These are phyloP conservation scores for Neofusicoccum kwambonambiense DNA, from an alignment of 2,329 filamentous ascomycete species.

Conservation along the genomic window DNA sequence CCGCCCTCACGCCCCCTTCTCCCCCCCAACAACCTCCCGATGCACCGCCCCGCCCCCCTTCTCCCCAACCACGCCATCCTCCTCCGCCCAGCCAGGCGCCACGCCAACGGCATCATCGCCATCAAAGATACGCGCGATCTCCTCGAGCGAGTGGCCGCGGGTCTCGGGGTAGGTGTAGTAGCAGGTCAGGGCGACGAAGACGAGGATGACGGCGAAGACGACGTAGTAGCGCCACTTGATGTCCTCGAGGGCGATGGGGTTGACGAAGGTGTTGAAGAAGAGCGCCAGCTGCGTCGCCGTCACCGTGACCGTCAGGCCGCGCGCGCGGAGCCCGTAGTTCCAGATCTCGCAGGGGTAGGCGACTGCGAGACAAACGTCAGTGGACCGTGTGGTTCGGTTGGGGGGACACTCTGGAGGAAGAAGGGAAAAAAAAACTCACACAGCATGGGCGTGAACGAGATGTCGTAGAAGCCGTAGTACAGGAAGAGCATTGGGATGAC, in stretches of 20 bases:
- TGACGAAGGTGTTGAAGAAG: conserved; percentile 46
- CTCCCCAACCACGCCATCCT: not conserved
- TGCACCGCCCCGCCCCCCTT: not conserved
- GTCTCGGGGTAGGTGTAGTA: conserved; percentile 30
- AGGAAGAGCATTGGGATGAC: conserved; percentile 31
- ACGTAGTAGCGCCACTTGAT: conserved; percentile 47
- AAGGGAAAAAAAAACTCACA: too few relatives aligned
- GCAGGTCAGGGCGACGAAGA: conserved; percentile 19
- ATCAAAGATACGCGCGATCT: conserved; percentile 28
- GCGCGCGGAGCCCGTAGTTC: conserved; percentile 48
- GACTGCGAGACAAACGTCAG: not conserved
- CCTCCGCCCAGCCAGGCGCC: not conserved
- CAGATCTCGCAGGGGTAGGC: conserved; percentile 49
- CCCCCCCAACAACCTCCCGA: not conserved
- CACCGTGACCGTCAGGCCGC: conserved; percentile 45
- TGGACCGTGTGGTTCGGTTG: too few relatives aligned
- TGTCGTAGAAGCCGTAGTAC: conserved; percentile 26
- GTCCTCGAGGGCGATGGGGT: conserved; percentile 40
- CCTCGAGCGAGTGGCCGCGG: conserved; percentile 26
- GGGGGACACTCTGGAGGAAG: too few relatives aligned
- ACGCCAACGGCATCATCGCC: conserved; percentile 18
- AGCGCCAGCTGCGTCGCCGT: conserved; percentile 46
- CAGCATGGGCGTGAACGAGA: conserved; percentile 33
- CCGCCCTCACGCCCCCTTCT: too few relatives aligned
- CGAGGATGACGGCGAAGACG: conserved; percentile 23